A percentile compares a stretch with the other conserved stretches of the same genome.
Evolutionary conservation across 306 rosid genomes (phyloP).

Genomic region (Vachellia collinsii): DNA sequence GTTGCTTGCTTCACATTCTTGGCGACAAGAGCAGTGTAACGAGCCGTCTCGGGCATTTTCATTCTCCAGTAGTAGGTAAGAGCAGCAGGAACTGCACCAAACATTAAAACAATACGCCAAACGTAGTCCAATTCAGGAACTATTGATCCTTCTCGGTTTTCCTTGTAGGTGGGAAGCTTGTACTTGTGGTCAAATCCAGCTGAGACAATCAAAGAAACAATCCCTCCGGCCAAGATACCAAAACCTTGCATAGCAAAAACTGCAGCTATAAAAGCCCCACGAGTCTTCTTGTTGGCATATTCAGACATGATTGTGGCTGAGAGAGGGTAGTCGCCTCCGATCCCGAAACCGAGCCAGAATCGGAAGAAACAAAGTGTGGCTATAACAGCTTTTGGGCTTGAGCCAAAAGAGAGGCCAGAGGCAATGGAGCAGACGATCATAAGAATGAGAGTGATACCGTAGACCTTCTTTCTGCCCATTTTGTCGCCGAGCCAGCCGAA

Average conservation of each 20-base stretch:
- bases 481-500: slow-evolving; percentile 99
- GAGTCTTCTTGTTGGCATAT: slow-evolving; percentile 86
- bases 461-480: slow-evolving; percentile 75
- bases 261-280: slow-evolving; percentile 90
- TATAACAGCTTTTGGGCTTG: slow-evolving; percentile 49
- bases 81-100: slow-evolving; percentile 74
- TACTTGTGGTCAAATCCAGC: slow-evolving; percentile 53
- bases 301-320: slow-evolving; percentile 97
- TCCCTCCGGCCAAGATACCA: slow-evolving; percentile 81
- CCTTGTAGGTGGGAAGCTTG: slow-evolving; percentile 52
- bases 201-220: slow-evolving; percentile 64
- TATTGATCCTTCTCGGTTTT: slow-evolving; percentile 28
- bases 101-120: slow-evolving; percentile 79
- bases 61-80: slow-evolving; percentile 92
- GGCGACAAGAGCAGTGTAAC: slow-evolving; percentile 85
- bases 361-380: slow-evolving; percentile 79
- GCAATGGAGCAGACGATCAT: slow-evolving; percentile 78
- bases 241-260: slow-evolving; percentile 97
- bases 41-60: slow-evolving; percentile 95
- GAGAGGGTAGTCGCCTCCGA: slow-evolving; percentile 94
- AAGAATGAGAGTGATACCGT: slow-evolving; percentile 73
- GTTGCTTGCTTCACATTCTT: slow-evolving; percentile 77
- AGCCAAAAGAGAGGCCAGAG: slow-evolving; percentile 71
- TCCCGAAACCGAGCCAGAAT: slow-evolving; percentile 98
- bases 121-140: slow-evolving; percentile 64